Evolutionary conservation across 2,329 filamentous ascomycete genomes (phyloP).

Genomic region (Gnomoniopsis sp.): DNA sequence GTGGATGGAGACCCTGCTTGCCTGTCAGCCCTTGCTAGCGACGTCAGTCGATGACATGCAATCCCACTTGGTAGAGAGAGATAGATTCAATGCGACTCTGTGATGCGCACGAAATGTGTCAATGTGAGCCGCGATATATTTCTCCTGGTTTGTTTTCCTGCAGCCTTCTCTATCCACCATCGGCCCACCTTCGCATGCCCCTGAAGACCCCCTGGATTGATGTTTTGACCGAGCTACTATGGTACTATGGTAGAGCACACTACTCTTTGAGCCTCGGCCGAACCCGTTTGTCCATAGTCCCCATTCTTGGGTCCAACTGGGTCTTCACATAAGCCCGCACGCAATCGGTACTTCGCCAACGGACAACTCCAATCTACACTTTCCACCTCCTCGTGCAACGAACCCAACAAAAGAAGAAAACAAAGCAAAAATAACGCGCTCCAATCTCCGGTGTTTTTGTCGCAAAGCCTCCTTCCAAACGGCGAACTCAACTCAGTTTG

Average conservation of each 20-base stretch:
- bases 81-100: too few relatives aligned
- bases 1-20: too few relatives aligned
- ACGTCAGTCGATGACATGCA: too few relatives aligned
- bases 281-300: background rate
- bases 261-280: background rate
- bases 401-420: background rate
- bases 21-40: too few relatives aligned
- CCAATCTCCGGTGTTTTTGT: background rate
- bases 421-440: background rate
- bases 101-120: background rate
- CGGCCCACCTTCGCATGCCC: background rate
- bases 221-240: background rate
- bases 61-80: too few relatives aligned
- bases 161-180: background rate
- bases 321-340: conserved; percentile 2
- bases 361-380: background rate
- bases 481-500: too few relatives aligned
- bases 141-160: background rate
- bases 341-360: conserved; percentile 10
- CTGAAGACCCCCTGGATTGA: background rate
- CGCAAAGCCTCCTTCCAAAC: background rate
- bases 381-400: background rate
- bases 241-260: background rate
- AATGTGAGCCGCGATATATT: background rate
- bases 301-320: background rate